Conservation (phyloP, 305 asterid genomes). For the Rubia occidens region DNA sequence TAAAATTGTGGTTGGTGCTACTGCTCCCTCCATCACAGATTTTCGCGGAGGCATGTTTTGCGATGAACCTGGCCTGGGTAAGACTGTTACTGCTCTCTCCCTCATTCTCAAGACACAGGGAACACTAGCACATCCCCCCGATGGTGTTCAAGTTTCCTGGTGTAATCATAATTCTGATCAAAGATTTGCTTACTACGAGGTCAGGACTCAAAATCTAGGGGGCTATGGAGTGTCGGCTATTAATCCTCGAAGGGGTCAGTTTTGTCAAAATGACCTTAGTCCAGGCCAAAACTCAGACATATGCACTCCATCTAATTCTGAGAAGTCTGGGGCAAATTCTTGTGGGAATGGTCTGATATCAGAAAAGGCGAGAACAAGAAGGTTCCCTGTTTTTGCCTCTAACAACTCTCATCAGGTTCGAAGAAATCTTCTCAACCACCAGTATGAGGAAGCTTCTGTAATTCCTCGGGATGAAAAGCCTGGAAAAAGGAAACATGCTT, state of each 20-base stretch:
- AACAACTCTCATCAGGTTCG: slow-evolving; percentile 33
- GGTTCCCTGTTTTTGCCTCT: slow-evolving; percentile 23
- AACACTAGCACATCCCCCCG: slow-evolving; percentile 67
- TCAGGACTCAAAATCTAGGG: slow-evolving; percentile 33
- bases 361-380: slow-evolving; percentile 27
- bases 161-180: slow-evolving; percentile 57
- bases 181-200: slow-evolving; percentile 82
- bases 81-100: slow-evolving; percentile 87
- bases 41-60: slow-evolving; percentile 95
- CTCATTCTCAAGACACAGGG: slow-evolving; percentile 82
- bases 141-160: slow-evolving; percentile 60
- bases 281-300: slow-evolving; percentile 30
- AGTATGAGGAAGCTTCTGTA: slow-evolving; percentile 35
- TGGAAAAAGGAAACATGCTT: slow-evolving; percentile 34
- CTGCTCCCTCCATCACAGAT: slow-evolving; percentile 54
- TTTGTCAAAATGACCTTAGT: slow-evolving; percentile 49
- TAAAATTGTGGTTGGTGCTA: slow-evolving; percentile 42
- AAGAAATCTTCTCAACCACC: slow-evolving; percentile 62
- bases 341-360: slow-evolving; percentile 22
- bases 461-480: slow-evolving; percentile 20
- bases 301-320: slow-evolving; percentile 26
- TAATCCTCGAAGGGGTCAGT: slow-evolving; percentile 57
- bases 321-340: slow-evolving; percentile 24
- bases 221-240: slow-evolving; percentile 20
- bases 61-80: slow-evolving; percentile 98